Conservation (phyloP, 257 asterid genomes). For the Pogostemon cablin region DNA sequence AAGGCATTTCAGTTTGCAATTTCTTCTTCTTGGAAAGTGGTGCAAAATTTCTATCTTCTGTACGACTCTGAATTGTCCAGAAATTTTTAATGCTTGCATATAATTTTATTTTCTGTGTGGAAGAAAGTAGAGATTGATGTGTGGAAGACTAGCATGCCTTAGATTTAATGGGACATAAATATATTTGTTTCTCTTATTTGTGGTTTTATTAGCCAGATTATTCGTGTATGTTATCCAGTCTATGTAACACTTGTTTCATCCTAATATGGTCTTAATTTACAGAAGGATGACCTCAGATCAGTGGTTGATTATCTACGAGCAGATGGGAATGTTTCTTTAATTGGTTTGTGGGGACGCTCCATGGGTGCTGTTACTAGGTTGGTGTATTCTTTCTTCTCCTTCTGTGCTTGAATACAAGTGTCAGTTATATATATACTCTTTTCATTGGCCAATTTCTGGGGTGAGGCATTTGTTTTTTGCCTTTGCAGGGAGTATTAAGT, state of each 20-base stretch:
- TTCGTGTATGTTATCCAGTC: background rate
- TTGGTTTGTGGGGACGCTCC: conserved; percentile 98
- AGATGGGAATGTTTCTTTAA: conserved; percentile 83
- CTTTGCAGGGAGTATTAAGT: background rate
- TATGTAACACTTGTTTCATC: background rate
- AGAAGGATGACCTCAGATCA: conserved; percentile 90
- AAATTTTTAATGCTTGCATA: too few species aligned
- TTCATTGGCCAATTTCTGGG: background rate
- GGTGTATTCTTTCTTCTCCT: conserved; percentile 30
- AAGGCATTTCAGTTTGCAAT: too few species aligned
- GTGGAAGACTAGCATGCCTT: background rate
- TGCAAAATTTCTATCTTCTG: background rate
- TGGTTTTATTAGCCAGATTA: background rate
- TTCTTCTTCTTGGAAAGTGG: too few species aligned
- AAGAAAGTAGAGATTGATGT: background rate
- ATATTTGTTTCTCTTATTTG: background rate
- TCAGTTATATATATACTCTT: background rate
- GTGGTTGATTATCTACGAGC: conserved; percentile 76
- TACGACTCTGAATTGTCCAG: too few species aligned
- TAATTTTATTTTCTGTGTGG: background rate
- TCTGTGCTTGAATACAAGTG: background rate
- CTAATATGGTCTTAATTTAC: conserved; percentile 40
- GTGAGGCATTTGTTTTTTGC: background rate
- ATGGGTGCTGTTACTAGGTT: conserved; percentile 98
- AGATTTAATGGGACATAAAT: background rate